These are phyloP conservation scores for Solanum tarijense DNA, from an alignment of 257 asterid genomes.

Conservation along the genomic window DNA sequence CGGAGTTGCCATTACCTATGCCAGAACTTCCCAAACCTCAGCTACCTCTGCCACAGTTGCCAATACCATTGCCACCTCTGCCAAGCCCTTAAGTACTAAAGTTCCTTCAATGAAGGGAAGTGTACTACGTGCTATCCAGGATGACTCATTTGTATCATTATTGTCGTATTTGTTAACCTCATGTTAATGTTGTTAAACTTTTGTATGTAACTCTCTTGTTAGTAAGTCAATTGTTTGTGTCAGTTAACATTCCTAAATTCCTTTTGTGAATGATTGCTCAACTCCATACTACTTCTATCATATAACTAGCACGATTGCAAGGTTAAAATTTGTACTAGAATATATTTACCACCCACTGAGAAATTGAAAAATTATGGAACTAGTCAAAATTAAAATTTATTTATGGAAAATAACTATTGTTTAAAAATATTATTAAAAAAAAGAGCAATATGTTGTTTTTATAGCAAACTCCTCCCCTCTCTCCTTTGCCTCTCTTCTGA, in stretches of 20 bases:
- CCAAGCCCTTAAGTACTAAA: neutral
- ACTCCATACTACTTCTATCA: neutral
- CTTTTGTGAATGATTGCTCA: neutral
- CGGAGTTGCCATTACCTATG: neutral
- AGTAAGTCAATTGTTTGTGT: neutral
- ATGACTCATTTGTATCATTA: neutral
- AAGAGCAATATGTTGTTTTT: neutral
- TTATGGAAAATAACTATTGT: neutral
- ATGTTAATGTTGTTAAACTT: neutral
- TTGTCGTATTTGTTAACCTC: neutral
- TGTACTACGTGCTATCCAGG: neutral
- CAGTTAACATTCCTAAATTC: neutral
- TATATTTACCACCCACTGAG: neutral
- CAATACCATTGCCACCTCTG: neutral
- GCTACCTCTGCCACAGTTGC: neutral
- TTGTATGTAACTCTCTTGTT: neutral
- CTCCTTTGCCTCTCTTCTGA: neutral
- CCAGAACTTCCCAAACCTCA: neutral
- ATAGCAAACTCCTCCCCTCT: neutral
- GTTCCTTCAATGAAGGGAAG: neutral
- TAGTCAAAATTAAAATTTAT: too few relatives aligned
- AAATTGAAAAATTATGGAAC: too few relatives aligned
- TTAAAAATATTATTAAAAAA: too few relatives aligned
- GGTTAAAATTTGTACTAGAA: neutral
- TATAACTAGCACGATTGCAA: neutral